Evolutionary conservation across 2,329 filamentous ascomycete species (phyloP).

Genomic region (Colletotrichum musicola): DNA sequence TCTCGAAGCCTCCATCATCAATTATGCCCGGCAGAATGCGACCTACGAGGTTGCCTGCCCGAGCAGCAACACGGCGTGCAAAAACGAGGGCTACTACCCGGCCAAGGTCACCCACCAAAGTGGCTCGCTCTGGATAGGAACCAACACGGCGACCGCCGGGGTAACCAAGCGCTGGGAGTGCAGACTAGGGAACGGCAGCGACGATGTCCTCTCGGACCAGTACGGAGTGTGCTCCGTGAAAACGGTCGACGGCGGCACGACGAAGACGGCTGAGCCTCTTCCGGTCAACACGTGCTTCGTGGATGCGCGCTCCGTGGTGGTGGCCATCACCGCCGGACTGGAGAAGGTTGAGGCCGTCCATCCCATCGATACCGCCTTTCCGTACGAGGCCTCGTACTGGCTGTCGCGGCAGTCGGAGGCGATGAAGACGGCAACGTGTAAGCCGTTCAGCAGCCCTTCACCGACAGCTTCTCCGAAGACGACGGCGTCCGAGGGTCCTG

Average conservation of each 20-base stretch:
- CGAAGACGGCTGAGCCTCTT: not conserved
- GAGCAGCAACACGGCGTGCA: conserved; percentile 17
- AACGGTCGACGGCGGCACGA: conserved; percentile 10
- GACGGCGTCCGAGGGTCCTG: not conserved
- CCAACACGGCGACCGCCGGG: conserved; percentile 28
- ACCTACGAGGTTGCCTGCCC: conserved; percentile 27
- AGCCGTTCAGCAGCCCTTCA: conserved; percentile 11
- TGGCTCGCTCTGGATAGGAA: conserved; percentile 24
- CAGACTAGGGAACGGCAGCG: conserved; percentile 7
- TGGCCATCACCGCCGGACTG: conserved; percentile 27
- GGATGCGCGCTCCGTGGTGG: conserved; percentile 22
- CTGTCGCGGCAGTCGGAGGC: conserved; percentile 3
- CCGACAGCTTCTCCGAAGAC: conserved; percentile 1
- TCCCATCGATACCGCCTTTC: not conserved
- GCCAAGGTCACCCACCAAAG: conserved; percentile 13
- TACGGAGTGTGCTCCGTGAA: conserved; percentile 21
- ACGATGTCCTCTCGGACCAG: conserved; percentile 11
- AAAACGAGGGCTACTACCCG: conserved; percentile 28
- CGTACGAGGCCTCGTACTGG: not conserved
- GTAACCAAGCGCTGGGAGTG: conserved; percentile 26
- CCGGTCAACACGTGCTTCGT: conserved; percentile 26
- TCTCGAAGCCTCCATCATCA: conserved; percentile 31
- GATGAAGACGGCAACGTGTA: conserved; percentile 3
- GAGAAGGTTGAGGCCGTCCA: conserved; percentile 17
- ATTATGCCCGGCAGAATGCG: not conserved